Conservation (phyloP, 768 basidiomycete genomes). For the Solioccasus polychromus region DNA sequence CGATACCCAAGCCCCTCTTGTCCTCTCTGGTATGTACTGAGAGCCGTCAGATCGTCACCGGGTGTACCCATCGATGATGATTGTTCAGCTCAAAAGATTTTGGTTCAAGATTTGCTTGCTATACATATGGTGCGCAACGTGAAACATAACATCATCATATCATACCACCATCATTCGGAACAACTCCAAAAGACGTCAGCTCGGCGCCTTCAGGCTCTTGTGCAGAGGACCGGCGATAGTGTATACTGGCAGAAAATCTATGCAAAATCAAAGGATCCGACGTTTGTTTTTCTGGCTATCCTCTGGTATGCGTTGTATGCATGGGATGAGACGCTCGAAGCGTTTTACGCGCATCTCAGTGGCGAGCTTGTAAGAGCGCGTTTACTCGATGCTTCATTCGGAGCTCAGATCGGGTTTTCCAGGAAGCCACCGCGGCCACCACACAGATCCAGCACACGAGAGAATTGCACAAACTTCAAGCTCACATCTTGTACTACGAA, state of each 20-base stretch:
- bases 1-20: slow-evolving; percentile 34
- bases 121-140: slow-evolving; percentile 37
- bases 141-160: slow-evolving; percentile 31
- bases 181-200: slow-evolving; percentile 28
- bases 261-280: slow-evolving; percentile 29
- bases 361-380: slow-evolving; percentile 36
- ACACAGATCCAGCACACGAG: slow-evolving; percentile 44
- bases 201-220: slow-evolving; percentile 26
- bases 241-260: slow-evolving; percentile 36
- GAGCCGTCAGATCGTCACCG: too few relatives aligned
- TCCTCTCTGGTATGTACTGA: slow-evolving; percentile 20
- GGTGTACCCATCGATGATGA: too few relatives aligned
- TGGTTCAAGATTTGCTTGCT: slow-evolving; percentile 37
- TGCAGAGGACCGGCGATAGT: slow-evolving; percentile 32
- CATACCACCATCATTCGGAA: slow-evolving; percentile 31
- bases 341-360: slow-evolving; percentile 49
- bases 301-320: slow-evolving; percentile 62
- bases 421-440: slow-evolving; percentile 44
- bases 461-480: slow-evolving; percentile 55
- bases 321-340: slow-evolving; percentile 59
- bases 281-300: slow-evolving; percentile 36
- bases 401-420: not conserved
- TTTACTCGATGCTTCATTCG: not conserved
- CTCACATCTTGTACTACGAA: slow-evolving; percentile 55
- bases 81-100: slow-evolving; percentile 15